phyloP scores from a whole-genome alignment of 2,329 filamentous ascomycete species.

The Juglanconis juglandina region DNA sequence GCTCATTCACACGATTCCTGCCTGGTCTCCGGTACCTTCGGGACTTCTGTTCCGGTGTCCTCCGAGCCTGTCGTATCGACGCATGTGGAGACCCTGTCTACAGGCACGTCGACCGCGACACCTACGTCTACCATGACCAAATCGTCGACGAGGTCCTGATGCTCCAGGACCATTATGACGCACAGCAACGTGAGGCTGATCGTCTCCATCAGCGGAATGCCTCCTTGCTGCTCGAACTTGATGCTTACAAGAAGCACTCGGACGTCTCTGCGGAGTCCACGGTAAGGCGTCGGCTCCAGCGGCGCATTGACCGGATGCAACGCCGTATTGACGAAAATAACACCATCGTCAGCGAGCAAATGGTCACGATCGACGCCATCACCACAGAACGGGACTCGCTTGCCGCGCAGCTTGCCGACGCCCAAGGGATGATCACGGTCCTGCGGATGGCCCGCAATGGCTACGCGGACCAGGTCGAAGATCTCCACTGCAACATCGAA shows the following conservation, averaged over 20 bases:
- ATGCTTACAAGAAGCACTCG: too few species aligned
- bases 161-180: too few species aligned
- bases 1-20: constrained; percentile 40
- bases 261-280: too few species aligned
- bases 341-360: constrained; percentile 58
- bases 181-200: too few species aligned
- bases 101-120: too few species aligned
- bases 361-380: constrained; percentile 61
- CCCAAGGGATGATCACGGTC: not conserved
- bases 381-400: constrained; percentile 57
- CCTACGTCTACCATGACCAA: constrained; percentile 30
- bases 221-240: too few species aligned
- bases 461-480: not conserved
- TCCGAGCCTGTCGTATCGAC: constrained; percentile 42
- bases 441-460: not conserved
- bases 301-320: too few species aligned
- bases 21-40: constrained; percentile 54
- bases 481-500: not conserved
- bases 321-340: constrained; percentile 49
- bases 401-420: not conserved
- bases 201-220: too few species aligned
- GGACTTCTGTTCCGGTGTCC: constrained; percentile 39
- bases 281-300: too few species aligned
- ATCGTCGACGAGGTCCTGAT: too few species aligned
- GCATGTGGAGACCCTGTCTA: too few species aligned